Base-by-base conservation (phyloP, 1,284 basidiomycete genomes). In the Peniophora sp. region DNA sequence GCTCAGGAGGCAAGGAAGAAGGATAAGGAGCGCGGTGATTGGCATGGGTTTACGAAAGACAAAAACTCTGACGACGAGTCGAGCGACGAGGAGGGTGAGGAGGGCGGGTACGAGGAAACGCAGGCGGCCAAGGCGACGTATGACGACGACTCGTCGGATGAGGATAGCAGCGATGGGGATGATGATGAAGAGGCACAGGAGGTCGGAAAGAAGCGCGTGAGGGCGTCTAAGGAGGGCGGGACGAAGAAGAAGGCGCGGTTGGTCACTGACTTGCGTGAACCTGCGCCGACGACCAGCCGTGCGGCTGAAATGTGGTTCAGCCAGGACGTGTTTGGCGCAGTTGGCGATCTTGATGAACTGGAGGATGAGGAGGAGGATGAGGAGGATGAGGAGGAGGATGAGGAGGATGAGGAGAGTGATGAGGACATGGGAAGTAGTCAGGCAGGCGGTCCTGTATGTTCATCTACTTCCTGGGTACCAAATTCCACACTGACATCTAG, bases 231-330 rank as follows among this genome's bases (percentile, higher is more conserved):
- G 46, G 69, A 58, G 17, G 54, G 59, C n/a, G 38, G 22, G 25
- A 75, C 71, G 24, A 61, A 64, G 67, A 77, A 62, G 62, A 70
- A 67, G 55, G 64, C 55, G 55, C 63, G 73, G 32, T 65, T 78
- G 25, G 63, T 72, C 19, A 68, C 72, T 10, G 63, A 68, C 43
- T 62, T 73, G n/a, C 69, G 71, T 22, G 64, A 65, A 46, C 65
- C 69, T 2, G 63, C 65, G 53, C 53, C 58, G 2, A 52, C 63
- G 53, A 58, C 67, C 10, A 82, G 73, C 56, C 72, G 74, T 44
- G 73, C 75, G 35, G 70, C 84, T 0, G 71, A 79, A 57, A 60
- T 98, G 19, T 99, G 97, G 97, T 99, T 99, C 68, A 89, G 92
- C 61, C 97, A 98, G 67, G 87, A 89, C 48, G 69, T 97, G 47